These are phyloP conservation scores for Saccharomycopsis fibuligera DNA, from an alignment of 805 yeast genomes.

Conservation along the genomic window DNA sequence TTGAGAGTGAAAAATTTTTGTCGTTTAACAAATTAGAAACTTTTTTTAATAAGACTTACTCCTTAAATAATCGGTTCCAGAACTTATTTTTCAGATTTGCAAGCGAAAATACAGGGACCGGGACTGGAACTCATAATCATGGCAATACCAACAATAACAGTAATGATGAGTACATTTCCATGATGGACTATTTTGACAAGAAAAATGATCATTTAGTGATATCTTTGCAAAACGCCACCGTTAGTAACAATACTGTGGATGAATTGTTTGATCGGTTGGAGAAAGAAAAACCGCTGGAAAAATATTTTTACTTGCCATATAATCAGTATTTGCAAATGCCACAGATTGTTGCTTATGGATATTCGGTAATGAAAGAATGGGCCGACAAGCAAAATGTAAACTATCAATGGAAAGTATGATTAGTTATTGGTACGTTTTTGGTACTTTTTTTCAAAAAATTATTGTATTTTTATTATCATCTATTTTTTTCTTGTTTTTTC, in stretches of 20 bases:
- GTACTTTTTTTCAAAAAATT: too few relatives aligned
- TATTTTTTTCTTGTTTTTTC: too few relatives aligned
- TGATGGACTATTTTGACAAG: slow-evolving; percentile 17
- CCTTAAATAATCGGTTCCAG: slow-evolving; percentile 7
- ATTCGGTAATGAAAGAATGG: slow-evolving; percentile 19
- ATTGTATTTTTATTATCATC: too few relatives aligned
- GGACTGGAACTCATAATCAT: too few relatives aligned
- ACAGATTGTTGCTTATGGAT: slow-evolving; percentile 19
- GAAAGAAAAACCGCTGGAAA: slow-evolving; percentile 1
- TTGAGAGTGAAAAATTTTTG: slow-evolving; percentile 17
- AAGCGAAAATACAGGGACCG: too few relatives aligned
- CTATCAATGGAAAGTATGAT: slow-evolving; percentile 8
- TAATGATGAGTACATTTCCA: slow-evolving; percentile 1
- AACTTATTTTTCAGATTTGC: neutral
- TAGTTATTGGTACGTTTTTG: too few relatives aligned
- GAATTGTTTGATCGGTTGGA: slow-evolving; percentile 4
- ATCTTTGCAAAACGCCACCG: neutral
- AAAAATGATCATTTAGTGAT: slow-evolving; percentile 4
- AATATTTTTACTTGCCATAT: slow-evolving; percentile 18
- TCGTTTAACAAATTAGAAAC: slow-evolving; percentile 8
- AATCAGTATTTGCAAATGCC: slow-evolving; percentile 12
- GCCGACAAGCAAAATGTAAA: slow-evolving; percentile 13
- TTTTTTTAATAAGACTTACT: slow-evolving; percentile 12
- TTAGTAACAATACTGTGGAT: neutral
- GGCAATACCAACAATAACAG: neutral